Conservation (phyloP, 495 filamentous ascomycete species). For the Tuber microsphaerosporum region DNA sequence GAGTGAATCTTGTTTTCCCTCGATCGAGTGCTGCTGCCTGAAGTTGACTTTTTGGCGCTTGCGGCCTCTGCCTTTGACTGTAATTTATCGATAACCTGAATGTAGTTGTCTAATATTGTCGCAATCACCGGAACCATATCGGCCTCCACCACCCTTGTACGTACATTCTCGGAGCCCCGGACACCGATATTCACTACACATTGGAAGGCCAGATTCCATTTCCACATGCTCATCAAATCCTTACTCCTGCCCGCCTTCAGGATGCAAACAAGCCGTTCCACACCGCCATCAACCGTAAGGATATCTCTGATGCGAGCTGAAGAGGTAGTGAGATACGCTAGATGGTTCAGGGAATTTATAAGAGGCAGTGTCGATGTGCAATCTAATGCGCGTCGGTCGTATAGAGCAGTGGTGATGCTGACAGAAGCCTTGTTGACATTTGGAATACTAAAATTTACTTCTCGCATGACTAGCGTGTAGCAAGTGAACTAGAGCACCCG, state of each 20-base stretch:
- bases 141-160: slow-evolving; percentile 92
- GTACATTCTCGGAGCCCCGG: slow-evolving; percentile 82
- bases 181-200: slow-evolving; percentile 99
- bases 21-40: slow-evolving; percentile 40
- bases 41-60: slow-evolving; percentile 48
- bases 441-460: slow-evolving; percentile 99
- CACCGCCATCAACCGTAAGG: slow-evolving; percentile 93
- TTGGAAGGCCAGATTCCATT: slow-evolving; percentile 98
- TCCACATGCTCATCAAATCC: slow-evolving; percentile 99
- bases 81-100: slow-evolving; percentile 86
- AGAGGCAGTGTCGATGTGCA: slow-evolving; percentile 95
- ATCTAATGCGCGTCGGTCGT: slow-evolving; percentile 92
- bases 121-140: slow-evolving; percentile 99
- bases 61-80: slow-evolving; percentile 73
- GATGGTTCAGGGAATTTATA: slow-evolving; percentile 96
- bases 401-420: slow-evolving; percentile 95
- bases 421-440: slow-evolving; percentile 99
- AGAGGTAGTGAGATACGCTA: slow-evolving; percentile 97
- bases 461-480: slow-evolving; percentile 59
- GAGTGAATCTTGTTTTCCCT: slow-evolving; percentile 27
- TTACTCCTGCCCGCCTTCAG: slow-evolving; percentile 92
- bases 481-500: not conserved
- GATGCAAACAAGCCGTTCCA: slow-evolving; percentile 92
- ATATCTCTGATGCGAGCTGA: slow-evolving; percentile 96
- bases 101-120: slow-evolving; percentile 98